A percentile compares a stretch with the other conserved stretches of the same genome.
phyloP scores from a whole-genome alignment of 371 early-diverging fungal species.

The Saksenaea oblongispora region DNA sequence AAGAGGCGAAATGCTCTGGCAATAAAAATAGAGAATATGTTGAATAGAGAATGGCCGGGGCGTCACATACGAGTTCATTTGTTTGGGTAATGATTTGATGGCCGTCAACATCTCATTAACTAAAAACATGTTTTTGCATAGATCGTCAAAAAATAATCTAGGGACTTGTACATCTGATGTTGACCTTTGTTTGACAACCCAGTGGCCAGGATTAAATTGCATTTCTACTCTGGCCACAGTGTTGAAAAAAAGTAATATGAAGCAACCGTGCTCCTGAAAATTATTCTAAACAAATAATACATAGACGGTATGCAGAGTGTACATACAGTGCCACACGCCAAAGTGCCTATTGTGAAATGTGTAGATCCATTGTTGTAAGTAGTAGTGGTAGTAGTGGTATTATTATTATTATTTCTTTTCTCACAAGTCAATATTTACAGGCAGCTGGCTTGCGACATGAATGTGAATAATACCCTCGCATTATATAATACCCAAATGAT shows the following conservation, averaged over 20 bases:
- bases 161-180: slow-evolving; percentile 59
- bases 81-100: slow-evolving; percentile 51
- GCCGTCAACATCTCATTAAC: background rate
- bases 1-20: slow-evolving; percentile 54
- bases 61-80: slow-evolving; percentile 60
- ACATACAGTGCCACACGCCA: slow-evolving; percentile 57
- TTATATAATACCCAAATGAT: slow-evolving; percentile 80
- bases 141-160: slow-evolving; percentile 61
- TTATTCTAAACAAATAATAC: slow-evolving; percentile 7
- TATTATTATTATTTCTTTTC: background rate
- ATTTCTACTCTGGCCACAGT: slow-evolving; percentile 44
- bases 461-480: slow-evolving; percentile 81
- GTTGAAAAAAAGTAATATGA: slow-evolving; percentile 34
- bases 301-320: slow-evolving; percentile 60
- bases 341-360: slow-evolving; percentile 66
- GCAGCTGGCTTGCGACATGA: slow-evolving; percentile 78
- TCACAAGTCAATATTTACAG: slow-evolving; percentile 17
- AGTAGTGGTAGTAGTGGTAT: too few relatives aligned
- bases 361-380: slow-evolving; percentile 66
- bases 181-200: slow-evolving; percentile 62
- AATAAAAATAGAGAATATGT: slow-evolving; percentile 52
- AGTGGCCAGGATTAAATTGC: slow-evolving; percentile 48
- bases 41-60: slow-evolving; percentile 61
- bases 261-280: background rate
- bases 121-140: slow-evolving; percentile 12